Conservation (phyloP, 192 early-diverging fungal genomes). For the Podila minutissima region DNA sequence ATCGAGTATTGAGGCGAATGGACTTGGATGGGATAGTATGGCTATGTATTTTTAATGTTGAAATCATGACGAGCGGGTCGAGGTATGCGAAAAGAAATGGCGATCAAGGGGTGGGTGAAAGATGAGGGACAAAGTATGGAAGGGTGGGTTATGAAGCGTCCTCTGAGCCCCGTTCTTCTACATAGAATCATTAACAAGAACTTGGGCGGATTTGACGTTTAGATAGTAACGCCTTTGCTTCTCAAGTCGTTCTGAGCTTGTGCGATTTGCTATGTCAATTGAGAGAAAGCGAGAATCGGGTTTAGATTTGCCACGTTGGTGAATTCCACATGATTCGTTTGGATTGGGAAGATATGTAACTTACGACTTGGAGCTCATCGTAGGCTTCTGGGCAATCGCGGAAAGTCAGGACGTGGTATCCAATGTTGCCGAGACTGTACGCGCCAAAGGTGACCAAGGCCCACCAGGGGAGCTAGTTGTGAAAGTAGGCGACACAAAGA, state of each 20-base stretch:
- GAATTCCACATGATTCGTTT: too few species aligned
- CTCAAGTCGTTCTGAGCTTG: conserved; percentile 84
- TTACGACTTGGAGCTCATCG: conserved; percentile 80
- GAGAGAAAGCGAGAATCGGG: not conserved
- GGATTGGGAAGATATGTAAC: not conserved
- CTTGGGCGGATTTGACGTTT: conserved; percentile 9
- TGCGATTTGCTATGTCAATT: conserved; percentile 77
- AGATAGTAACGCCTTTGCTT: conserved; percentile 69
- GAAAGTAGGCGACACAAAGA: not conserved
- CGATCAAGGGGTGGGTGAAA: conserved; percentile 5
- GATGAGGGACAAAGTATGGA: not conserved
- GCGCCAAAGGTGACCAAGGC: conserved; percentile 83
- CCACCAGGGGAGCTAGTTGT: conserved; percentile 79
- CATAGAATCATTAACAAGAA: not conserved
- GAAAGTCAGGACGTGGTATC: conserved; percentile 88
- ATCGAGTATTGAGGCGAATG: too few species aligned
- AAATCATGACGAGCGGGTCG: too few species aligned
- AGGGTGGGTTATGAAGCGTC: not conserved
- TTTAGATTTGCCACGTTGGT: too few species aligned
- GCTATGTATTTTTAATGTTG: too few species aligned
- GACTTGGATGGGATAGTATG: too few species aligned
- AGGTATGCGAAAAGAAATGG: too few species aligned
- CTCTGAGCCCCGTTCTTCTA: too few species aligned
- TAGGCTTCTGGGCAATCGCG: conserved; percentile 94
- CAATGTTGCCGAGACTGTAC: conserved; percentile 90